Evolutionary conservation across 2,329 filamentous ascomycete species (phyloP).

Genomic region (Myriosclerotinia duriaeana): DNA sequence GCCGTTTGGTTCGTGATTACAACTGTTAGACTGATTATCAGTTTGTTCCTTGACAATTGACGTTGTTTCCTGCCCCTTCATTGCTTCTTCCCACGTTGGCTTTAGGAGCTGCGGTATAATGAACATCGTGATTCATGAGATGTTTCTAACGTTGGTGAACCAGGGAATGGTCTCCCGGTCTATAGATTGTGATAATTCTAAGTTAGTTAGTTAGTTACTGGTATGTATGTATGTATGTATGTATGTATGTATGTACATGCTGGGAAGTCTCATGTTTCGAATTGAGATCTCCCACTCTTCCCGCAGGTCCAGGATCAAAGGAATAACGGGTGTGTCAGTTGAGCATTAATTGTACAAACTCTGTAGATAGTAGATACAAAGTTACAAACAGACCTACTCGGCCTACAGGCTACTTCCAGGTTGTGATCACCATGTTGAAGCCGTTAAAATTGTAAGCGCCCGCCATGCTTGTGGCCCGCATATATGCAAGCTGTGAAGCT

Average conservation of each 20-base stretch:
- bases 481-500: background rate
- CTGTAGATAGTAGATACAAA: background rate
- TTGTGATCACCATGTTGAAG: constrained; percentile 14
- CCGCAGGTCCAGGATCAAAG: background rate
- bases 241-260: background rate
- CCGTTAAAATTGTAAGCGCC: constrained; percentile 18
- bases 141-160: background rate
- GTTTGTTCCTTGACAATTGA: background rate
- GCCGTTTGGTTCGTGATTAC: background rate
- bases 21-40: constrained; percentile 5
- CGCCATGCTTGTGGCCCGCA: constrained; percentile 7
- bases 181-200: background rate
- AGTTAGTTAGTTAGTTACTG: background rate
- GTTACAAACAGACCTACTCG: background rate
- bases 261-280: constrained; percentile 7
- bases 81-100: background rate
- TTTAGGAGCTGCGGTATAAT: background rate
- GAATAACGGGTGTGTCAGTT: background rate
- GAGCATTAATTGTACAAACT: constrained; percentile 3
- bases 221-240: background rate
- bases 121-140: background rate
- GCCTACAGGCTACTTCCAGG: background rate
- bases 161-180: background rate
- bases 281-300: constrained; percentile 10
- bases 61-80: background rate